Evolutionary conservation across 2,329 filamentous ascomycete genomes (phyloP).

Genomic region (Penicillium sp.): DNA sequence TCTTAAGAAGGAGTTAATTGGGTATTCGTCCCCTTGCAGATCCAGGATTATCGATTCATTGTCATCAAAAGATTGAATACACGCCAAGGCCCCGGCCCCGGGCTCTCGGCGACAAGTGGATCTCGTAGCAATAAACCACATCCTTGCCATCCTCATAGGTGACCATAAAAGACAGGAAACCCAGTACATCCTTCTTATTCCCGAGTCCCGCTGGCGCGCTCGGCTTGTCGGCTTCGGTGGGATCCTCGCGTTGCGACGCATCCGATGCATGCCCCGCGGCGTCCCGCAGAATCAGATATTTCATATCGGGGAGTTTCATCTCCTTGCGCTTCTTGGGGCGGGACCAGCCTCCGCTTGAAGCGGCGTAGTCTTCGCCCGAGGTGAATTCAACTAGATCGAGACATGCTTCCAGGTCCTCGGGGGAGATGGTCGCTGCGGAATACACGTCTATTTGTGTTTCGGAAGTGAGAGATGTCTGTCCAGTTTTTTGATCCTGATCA

Average conservation of each 20-base stretch:
- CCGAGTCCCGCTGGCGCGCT: background rate
- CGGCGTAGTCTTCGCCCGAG: conserved; percentile 54
- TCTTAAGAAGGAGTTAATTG: too few relatives aligned
- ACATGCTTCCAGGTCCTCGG: conserved; percentile 50
- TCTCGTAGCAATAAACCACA: conserved; percentile 66
- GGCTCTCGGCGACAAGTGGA: conserved; percentile 52
- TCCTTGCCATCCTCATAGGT: conserved; percentile 57
- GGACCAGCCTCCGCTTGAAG: conserved; percentile 58
- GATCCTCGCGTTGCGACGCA: background rate
- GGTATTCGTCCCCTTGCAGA: too few relatives aligned
- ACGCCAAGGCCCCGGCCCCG: conserved; percentile 55
- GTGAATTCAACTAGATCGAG: conserved; percentile 57
- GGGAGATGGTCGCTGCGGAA: conserved; percentile 39
- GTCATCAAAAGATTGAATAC: too few relatives aligned
- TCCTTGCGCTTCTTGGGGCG: conserved; percentile 55
- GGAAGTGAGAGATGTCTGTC: background rate
- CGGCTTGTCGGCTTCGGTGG: background rate
- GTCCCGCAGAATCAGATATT: conserved; percentile 55
- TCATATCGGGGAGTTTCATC: conserved; percentile 61
- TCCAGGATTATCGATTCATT: too few relatives aligned
- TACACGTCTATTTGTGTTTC: conserved; percentile 30
- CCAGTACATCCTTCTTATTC: conserved; percentile 26
- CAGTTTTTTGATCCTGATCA: background rate
- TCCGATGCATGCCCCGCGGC: background rate
- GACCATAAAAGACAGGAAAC: conserved; percentile 58